These are phyloP conservation scores for Liriodendron chinense DNA, from an alignment of 164 flowering plant species.

Conservation along the genomic window DNA sequence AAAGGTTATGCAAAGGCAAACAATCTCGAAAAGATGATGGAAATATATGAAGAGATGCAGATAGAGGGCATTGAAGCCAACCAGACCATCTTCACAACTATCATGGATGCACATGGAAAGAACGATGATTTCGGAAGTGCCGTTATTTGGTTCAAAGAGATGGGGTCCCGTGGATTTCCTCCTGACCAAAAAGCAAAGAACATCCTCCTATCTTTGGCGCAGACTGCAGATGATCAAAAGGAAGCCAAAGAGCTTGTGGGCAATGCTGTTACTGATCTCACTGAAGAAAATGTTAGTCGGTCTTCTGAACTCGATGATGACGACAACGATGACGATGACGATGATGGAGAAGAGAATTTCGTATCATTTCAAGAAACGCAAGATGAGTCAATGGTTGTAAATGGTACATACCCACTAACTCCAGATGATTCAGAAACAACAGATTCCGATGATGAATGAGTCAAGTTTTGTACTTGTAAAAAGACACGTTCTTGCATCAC, in stretches of 20 bases:
- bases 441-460: not conserved
- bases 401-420: constrained; percentile 10
- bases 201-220: constrained; percentile 70
- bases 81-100: constrained; percentile 72
- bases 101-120: constrained; percentile 95
- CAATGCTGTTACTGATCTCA: constrained; percentile 10
- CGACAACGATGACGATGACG: constrained; percentile 20
- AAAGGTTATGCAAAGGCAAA: constrained; percentile 81
- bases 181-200: constrained; percentile 96
- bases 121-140: constrained; percentile 73
- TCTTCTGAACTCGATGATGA: constrained; percentile 17
- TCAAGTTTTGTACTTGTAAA: not conserved
- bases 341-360: constrained; percentile 12
- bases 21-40: constrained; percentile 82
- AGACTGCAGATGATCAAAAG: constrained; percentile 55
- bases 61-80: constrained; percentile 55
- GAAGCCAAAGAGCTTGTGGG: constrained; percentile 70
- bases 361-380: constrained; percentile 8
- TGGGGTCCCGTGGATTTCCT: constrained; percentile 55
- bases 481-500: not conserved
- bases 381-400: constrained; percentile 12
- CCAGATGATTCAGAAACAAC: constrained; percentile 9
- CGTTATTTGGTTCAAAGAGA: constrained; percentile 82
- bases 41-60: constrained; percentile 72
- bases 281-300: constrained; percentile 5